A percentile compares a stretch with the other conserved stretches of the same genome.
Conservation (phyloP, 495 filamentous ascomycete species). For the Pseudoneurospora amorphoporcata region DNA sequence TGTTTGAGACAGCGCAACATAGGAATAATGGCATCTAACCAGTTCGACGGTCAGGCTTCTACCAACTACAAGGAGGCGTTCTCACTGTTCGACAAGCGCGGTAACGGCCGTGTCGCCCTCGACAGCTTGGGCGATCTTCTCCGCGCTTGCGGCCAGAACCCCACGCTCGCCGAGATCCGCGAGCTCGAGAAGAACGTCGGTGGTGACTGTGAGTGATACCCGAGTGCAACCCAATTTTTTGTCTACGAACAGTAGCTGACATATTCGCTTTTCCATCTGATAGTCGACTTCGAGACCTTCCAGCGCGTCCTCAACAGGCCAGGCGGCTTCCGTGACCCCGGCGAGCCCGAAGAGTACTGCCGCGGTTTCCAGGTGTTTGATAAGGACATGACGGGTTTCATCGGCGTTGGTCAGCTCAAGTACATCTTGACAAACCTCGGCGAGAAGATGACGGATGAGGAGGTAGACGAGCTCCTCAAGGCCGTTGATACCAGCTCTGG, state of each 20-base stretch:
- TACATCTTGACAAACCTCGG: conserved; percentile 96
- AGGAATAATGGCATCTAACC: conserved; percentile 37
- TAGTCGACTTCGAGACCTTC: conserved; percentile 98
- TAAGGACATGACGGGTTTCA: conserved; percentile 96
- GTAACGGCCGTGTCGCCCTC: conserved; percentile 76
- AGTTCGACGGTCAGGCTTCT: conserved; percentile 60
- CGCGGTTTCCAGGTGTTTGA: conserved; percentile 98
- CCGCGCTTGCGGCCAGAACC: conserved; percentile 95
- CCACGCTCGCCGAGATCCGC: conserved; percentile 79
- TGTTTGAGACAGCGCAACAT: not conserved
- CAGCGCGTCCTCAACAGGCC: conserved; percentile 91
- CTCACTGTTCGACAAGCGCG: conserved; percentile 97
- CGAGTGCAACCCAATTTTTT: not conserved
- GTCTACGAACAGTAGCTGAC: not conserved
- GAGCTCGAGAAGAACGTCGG: conserved; percentile 84
- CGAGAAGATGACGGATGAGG: conserved; percentile 97
- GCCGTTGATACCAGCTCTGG: conserved; percentile 87
- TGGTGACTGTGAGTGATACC: conserved; percentile 66
- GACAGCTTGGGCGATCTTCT: conserved; percentile 87
- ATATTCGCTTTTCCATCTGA: not conserved
- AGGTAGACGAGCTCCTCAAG: conserved; percentile 97
- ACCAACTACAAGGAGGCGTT: conserved; percentile 99
- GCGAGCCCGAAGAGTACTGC: conserved; percentile 95
- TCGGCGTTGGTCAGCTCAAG: conserved; percentile 90
- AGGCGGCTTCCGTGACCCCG: conserved; percentile 94